Conservation (phyloP, 495 filamentous ascomycete genomes). For the Aspergillus heteromorphus region DNA sequence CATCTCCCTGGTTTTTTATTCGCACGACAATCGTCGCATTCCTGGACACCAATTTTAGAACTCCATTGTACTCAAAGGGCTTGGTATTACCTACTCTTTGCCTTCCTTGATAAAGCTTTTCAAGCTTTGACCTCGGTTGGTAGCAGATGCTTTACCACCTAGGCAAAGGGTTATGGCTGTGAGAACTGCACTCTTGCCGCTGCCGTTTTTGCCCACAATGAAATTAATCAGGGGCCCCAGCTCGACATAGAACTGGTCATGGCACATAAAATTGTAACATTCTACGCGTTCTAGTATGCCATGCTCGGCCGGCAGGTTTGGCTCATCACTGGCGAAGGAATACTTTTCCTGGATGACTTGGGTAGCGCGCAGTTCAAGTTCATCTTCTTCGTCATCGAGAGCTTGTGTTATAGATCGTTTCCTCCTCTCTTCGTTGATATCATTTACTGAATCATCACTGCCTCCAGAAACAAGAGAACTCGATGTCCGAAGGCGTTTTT, state of each 20-base stretch:
- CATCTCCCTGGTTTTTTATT: slow-evolving; percentile 82
- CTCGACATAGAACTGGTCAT: slow-evolving; percentile 69
- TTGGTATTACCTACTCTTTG: slow-evolving; percentile 49
- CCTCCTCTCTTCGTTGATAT: slow-evolving; percentile 13
- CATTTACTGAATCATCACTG: slow-evolving; percentile 25
- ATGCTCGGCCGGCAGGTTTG: slow-evolving; percentile 74
- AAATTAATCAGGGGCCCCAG: slow-evolving; percentile 95
- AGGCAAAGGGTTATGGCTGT: slow-evolving; percentile 92
- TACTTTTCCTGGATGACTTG: slow-evolving; percentile 61
- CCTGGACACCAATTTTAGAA: slow-evolving; percentile 17
- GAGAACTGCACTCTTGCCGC: slow-evolving; percentile 97
- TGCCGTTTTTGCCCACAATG: slow-evolving; percentile 95
- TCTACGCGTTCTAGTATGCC: slow-evolving; percentile 78
- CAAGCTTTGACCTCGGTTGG: slow-evolving; percentile 88
- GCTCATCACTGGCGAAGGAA: slow-evolving; percentile 44
- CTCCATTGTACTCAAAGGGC: slow-evolving; percentile 13
- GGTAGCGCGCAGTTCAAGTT: slow-evolving; percentile 61
- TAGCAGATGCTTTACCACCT: slow-evolving; percentile 87
- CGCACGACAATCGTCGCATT: slow-evolving; percentile 61
- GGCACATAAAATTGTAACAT: slow-evolving; percentile 95
- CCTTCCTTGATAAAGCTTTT: slow-evolving; percentile 93
- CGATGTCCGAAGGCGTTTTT: slow-evolving; percentile 34
- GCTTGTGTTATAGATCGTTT: slow-evolving; percentile 30
- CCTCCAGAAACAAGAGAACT: slow-evolving; percentile 17
- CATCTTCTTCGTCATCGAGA: slow-evolving; percentile 40